Conservation (phyloP, 2,329 filamentous ascomycete species). For the Tetracladium maxilliforme region DNA sequence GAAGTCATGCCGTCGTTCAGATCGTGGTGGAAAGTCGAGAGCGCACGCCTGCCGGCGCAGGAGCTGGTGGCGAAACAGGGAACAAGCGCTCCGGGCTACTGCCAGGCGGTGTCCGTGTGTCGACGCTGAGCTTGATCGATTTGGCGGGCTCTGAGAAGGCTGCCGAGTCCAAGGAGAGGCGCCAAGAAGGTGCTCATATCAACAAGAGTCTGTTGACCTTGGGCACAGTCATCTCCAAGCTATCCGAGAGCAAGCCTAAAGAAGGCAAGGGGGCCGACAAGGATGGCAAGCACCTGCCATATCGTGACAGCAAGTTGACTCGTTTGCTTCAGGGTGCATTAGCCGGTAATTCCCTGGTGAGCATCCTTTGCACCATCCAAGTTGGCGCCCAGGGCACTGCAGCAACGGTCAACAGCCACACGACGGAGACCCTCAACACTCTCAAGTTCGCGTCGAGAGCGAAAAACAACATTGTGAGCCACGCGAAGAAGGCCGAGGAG, state of each 20-base stretch:
- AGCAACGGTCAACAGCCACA: constrained; percentile 59
- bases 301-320: constrained; percentile 94
- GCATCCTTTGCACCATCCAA: constrained; percentile 93
- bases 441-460: constrained; percentile 92
- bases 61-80: constrained; percentile 29
- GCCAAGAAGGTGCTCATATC: constrained; percentile 92
- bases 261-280: constrained; percentile 59
- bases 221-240: constrained; percentile 82
- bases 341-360: constrained; percentile 87
- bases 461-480: constrained; percentile 95
- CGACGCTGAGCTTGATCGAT: constrained; percentile 89
- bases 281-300: constrained; percentile 84
- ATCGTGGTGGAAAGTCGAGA: constrained; percentile 97
- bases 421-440: constrained; percentile 83
- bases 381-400: constrained; percentile 63
- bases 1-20: constrained; percentile 95
- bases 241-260: constrained; percentile 85
- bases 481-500: constrained; percentile 90
- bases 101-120: constrained; percentile 87
- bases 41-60: constrained; percentile 45
- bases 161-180: constrained; percentile 84
- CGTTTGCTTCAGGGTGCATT: constrained; percentile 82
- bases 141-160: constrained; percentile 92
- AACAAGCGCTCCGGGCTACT: constrained; percentile 54
- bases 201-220: constrained; percentile 95